Conservation (phyloP, 306 rosid species). For the Castanopsis chinensis region DNA sequence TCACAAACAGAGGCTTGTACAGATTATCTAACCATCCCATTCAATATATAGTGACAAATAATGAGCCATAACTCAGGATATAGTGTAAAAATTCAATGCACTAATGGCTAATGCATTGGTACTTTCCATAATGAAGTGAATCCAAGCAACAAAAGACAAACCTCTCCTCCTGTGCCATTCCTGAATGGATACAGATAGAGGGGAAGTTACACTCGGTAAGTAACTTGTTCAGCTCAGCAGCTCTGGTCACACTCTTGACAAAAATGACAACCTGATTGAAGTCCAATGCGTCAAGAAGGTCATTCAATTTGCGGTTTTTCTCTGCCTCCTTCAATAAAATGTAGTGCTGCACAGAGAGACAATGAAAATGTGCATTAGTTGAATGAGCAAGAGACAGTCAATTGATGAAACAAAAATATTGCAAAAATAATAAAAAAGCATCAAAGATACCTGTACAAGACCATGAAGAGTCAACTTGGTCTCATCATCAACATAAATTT, state of each 20-base stretch:
- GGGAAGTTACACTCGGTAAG: constrained; percentile 77
- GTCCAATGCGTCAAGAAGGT: constrained; percentile 79
- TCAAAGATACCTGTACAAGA: constrained; percentile 56
- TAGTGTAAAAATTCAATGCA: background rate
- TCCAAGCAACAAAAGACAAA: constrained; percentile 22
- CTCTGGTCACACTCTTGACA: constrained; percentile 71
- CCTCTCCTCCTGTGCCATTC: constrained; percentile 88
- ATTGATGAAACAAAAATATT: background rate
- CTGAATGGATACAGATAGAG: constrained; percentile 75
- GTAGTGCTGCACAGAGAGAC: constrained; percentile 49
- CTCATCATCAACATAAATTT: constrained; percentile 76
- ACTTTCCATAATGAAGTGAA: background rate
- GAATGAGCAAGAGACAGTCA: constrained; percentile 10
- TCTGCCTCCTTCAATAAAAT: constrained; percentile 62
- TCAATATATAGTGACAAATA: background rate
- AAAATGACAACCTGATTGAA: constrained; percentile 79
- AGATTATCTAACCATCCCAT: background rate
- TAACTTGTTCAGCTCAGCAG: constrained; percentile 71
- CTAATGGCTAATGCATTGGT: background rate
- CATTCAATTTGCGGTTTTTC: constrained; percentile 75
- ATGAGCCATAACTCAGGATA: background rate
- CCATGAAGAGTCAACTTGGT: constrained; percentile 84
- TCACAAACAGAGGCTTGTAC: background rate
- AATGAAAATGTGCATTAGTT: background rate
- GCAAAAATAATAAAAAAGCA: background rate